These are phyloP conservation scores for Mycena polygramma DNA, from an alignment of 768 basidiomycete genomes.

Conservation along the genomic window DNA sequence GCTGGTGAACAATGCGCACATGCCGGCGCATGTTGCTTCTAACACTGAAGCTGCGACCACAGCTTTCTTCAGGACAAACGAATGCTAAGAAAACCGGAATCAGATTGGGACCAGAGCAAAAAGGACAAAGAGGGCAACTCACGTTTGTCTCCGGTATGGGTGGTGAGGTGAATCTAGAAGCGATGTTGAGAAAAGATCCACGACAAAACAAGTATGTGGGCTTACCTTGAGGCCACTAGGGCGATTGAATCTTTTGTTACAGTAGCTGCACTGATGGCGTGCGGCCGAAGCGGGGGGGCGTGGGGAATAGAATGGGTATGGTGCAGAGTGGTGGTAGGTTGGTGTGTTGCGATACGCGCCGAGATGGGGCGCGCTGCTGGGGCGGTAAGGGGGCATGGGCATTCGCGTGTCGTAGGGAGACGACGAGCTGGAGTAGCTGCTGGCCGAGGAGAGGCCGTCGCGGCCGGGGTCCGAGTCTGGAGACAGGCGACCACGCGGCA, in stretches of 20 bases:
- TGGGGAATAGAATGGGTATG: constrained; percentile 36
- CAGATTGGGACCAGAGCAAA: constrained; percentile 20
- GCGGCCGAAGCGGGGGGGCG: constrained; percentile 40
- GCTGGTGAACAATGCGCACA: constrained; percentile 53
- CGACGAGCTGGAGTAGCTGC: constrained; percentile 39
- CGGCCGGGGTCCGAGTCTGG: constrained; percentile 38
- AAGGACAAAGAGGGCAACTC: constrained; percentile 43
- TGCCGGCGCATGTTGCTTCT: constrained; percentile 81
- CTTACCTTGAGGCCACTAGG: constrained; percentile 70
- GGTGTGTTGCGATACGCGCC: constrained; percentile 34
- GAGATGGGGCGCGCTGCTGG: constrained; percentile 38
- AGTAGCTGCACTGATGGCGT: constrained; percentile 68
- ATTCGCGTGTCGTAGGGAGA: constrained; percentile 34
- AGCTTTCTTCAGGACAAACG: constrained; percentile 71
- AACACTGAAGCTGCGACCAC: constrained; percentile 76
- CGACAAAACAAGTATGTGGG: constrained; percentile 44
- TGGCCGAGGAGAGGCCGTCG: constrained; percentile 34
- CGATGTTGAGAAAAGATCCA: constrained; percentile 66
- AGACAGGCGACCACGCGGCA: constrained; percentile 26
- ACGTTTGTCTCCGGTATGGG: constrained; percentile 75
- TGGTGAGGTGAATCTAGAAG: constrained; percentile 71
- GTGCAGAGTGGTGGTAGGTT: constrained; percentile 25
- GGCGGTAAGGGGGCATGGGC: constrained; percentile 32
- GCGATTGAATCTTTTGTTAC: constrained; percentile 69
- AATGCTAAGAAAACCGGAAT: constrained; percentile 57